A percentile compares a stretch with the other conserved stretches of the same genome.
phyloP scores from a whole-genome alignment of 1,284 basidiomycete genomes.

The Coniophora puteana region DNA sequence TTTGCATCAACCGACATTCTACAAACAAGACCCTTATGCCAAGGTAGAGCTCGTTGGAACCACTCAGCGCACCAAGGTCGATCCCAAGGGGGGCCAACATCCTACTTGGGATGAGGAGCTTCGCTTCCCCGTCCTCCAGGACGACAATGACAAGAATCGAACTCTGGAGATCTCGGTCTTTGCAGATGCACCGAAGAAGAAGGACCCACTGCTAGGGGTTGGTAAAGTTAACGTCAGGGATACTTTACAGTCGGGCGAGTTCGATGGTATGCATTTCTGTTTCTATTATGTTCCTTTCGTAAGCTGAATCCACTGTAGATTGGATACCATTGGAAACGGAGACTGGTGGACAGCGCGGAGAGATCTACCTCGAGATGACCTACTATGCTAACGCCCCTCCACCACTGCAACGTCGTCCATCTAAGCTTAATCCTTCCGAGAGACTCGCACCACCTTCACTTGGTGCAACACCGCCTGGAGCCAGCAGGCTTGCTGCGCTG shows the following conservation, averaged over 20 bases:
- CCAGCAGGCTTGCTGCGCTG: no score
- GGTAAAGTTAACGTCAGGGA: slow-evolving; percentile 62
- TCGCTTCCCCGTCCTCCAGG: slow-evolving; percentile 47
- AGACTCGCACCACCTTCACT: slow-evolving; percentile 33
- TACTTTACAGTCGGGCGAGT: slow-evolving; percentile 68
- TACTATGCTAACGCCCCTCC: slow-evolving; percentile 62
- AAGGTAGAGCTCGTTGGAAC: slow-evolving; percentile 42
- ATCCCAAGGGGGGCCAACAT: slow-evolving; percentile 72
- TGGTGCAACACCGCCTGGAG: slow-evolving; percentile 8
- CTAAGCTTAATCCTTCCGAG: slow-evolving; percentile 42
- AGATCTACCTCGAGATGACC: slow-evolving; percentile 78
- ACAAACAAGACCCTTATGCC: slow-evolving; percentile 73
- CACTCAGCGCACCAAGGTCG: slow-evolving; percentile 55
- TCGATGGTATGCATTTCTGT: slow-evolving; percentile 53
- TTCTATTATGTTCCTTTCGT: slow-evolving; percentile 3
- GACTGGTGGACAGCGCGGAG: slow-evolving; percentile 57
- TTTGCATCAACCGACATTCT: slow-evolving; percentile 66
- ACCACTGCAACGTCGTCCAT: slow-evolving; percentile 40
- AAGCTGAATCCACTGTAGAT: slow-evolving; percentile 37
- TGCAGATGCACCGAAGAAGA: slow-evolving; percentile 55
- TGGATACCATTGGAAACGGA: slow-evolving; percentile 61
- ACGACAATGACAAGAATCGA: slow-evolving; percentile 40
- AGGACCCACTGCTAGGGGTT: slow-evolving; percentile 55
- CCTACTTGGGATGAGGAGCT: slow-evolving; percentile 77
- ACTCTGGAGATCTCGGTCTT: slow-evolving; percentile 62